phyloP scores from a whole-genome alignment of 495 filamentous ascomycete species.

The Hypoxylon intermedium region DNA sequence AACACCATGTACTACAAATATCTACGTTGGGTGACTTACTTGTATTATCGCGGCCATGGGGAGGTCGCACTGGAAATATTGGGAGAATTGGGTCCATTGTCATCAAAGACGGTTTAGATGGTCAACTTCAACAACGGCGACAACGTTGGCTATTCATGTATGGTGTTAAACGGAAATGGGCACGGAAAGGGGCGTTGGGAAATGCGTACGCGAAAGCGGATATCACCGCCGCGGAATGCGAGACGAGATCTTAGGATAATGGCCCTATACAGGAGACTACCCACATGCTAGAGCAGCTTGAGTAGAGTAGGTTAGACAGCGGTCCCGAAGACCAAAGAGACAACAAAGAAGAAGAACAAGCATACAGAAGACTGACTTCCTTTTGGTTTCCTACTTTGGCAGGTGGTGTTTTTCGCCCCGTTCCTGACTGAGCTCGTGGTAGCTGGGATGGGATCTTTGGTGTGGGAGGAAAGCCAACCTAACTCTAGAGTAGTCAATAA shows the following conservation, averaged over 20 bases:
- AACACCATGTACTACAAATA: conserved; percentile 5
- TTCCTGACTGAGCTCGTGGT: not conserved
- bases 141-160: not conserved
- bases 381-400: not conserved
- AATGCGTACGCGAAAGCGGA: not conserved
- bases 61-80: not conserved
- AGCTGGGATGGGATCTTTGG: not conserved
- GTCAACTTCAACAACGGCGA: not conserved
- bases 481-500: no score
- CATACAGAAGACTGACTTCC: not conserved
- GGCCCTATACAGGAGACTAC: not conserved
- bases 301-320: not conserved
- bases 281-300: not conserved
- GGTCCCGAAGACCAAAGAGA: not conserved
- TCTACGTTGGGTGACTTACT: not conserved
- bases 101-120: not conserved
- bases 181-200: not conserved
- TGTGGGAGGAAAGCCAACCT: not conserved
- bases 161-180: not conserved
- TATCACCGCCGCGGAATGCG: not conserved
- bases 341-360: not conserved
- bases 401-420: not conserved
- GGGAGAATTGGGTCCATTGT: not conserved
- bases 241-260: not conserved
- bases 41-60: conserved; percentile 8